Evolutionary conservation across 1,139 yeast species (phyloP), one percentile per base, ranked within the genome.

Genomic region (Lodderomyces pseudojiufengensis): DNA sequence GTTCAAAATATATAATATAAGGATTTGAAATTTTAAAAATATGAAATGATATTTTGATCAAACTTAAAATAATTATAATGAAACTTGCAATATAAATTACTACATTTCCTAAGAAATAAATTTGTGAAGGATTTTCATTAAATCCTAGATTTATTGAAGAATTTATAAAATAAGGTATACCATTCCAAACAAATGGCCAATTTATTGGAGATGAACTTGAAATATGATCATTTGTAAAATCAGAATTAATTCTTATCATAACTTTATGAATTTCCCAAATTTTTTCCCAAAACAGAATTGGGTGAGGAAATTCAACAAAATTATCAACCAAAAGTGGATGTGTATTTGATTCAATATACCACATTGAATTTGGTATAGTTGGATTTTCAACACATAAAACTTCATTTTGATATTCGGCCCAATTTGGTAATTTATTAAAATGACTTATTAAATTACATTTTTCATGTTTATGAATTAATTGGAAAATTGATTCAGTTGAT

Each of bases 371-470:
- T 9, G 74, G 70, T 24, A 65, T 57, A 3, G 74, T 74, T 9
- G 95, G 87, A 24, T 73, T 74, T 29, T 75, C 74, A 24, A 84
- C 72, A 57, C 95, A 87, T 15, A 83, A 59, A 2, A 85, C 86
- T 59, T 87, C 95, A 54, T 79, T 80, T 49, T 84, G 94, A 24
- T 67, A 65, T 44, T 66, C 67, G 0, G 80, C 94, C 87, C 88
- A 82, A 1, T 65, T 67, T 3, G 94, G 94, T 28, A 86, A 61
- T 45, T 64, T 70, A 6, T 68, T 68, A 24, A 70, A 72, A 50
- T 85, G 94, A 6, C 84, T 73, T 43, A 84, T 55, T 33, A 86
- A 52, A 13, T 66, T 65, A 55, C 95, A 86, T 18, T 63, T 62
- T 10, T 78, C 73, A 16, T 80, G 77, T n/a, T 63, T 60, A 52